A percentile compares a stretch with the other conserved stretches of the same genome.
phyloP scores from a whole-genome alignment of 768 basidiomycete species.

The Psilocybe cyanescens region DNA sequence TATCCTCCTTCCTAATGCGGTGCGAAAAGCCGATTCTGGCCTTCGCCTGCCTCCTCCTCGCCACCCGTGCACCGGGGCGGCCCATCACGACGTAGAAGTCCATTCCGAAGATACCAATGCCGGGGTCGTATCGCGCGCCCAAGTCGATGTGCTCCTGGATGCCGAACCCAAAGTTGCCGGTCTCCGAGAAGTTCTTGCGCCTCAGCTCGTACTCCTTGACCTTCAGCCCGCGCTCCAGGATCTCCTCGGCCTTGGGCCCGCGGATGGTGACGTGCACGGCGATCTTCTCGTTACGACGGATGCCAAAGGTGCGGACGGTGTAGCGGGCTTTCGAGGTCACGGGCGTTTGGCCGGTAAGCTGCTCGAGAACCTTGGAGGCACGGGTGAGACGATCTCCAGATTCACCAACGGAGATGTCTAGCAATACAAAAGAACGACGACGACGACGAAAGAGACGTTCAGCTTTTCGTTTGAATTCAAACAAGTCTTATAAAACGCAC shows the following conservation, averaged over 20 bases:
- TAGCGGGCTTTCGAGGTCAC: slow-evolving; percentile 99
- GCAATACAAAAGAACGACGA: slow-evolving; percentile 2
- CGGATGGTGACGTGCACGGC: slow-evolving; percentile 98
- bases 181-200: slow-evolving; percentile 97
- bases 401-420: slow-evolving; percentile 99
- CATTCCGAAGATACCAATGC: slow-evolving; percentile 99
- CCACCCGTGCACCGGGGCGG: slow-evolving; percentile 90
- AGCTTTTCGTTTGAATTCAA: slow-evolving; percentile 1
- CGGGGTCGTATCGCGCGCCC: slow-evolving; percentile 97
- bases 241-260: slow-evolving; percentile 99
- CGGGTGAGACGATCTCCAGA: slow-evolving; percentile 98
- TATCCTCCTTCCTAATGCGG: slow-evolving; percentile 94
- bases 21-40: slow-evolving; percentile 86
- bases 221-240: slow-evolving; percentile 97
- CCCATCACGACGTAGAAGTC: slow-evolving; percentile 99
- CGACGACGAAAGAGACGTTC: slow-evolving; percentile 13
- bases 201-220: slow-evolving; percentile 99
- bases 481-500: slow-evolving; percentile 55
- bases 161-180: slow-evolving; percentile 99
- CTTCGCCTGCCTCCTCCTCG: slow-evolving; percentile 88
- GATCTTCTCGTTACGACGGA: slow-evolving; percentile 99
- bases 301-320: slow-evolving; percentile 98
- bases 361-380: slow-evolving; percentile 98
- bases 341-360: slow-evolving; percentile 98
- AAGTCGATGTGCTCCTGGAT: slow-evolving; percentile 99